A percentile compares a stretch with the other conserved stretches of the same genome.
phyloP scores from a whole-genome alignment of 805 yeast species.

The Cyberlindnera galapagoensis region DNA sequence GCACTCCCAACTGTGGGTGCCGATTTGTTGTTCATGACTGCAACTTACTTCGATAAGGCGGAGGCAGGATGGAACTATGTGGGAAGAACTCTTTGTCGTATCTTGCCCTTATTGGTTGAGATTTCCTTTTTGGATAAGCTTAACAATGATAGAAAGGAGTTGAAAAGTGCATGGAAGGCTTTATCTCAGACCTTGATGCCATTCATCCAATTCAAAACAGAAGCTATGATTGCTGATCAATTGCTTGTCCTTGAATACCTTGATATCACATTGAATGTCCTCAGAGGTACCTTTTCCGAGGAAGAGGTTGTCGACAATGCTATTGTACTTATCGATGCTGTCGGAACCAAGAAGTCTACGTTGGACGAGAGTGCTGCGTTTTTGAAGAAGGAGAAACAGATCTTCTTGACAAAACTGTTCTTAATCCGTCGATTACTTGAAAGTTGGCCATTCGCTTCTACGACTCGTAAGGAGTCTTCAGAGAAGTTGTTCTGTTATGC shows the following conservation, averaged over 20 bases:
- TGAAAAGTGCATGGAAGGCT: conserved; percentile 23
- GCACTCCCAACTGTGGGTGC: conserved; percentile 46
- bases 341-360: conserved; percentile 48
- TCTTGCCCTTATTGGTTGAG: conserved; percentile 45
- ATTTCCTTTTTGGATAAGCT: conserved; percentile 28
- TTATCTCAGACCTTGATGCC: conserved; percentile 29
- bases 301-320: conserved; percentile 35
- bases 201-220: conserved; percentile 43
- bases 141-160: conserved; percentile 16
- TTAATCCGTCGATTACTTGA: conserved; percentile 51
- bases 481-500: conserved; percentile 40
- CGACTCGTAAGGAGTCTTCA: conserved; percentile 28
- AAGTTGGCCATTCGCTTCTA: conserved; percentile 26
- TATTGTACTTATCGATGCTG: conserved; percentile 41
- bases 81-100: conserved; percentile 59
- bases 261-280: conserved; percentile 45
- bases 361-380: conserved; percentile 28
- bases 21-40: conserved; percentile 39
- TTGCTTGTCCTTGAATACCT: conserved; percentile 52
- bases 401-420: conserved; percentile 54
- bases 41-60: conserved; percentile 41
- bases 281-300: conserved; percentile 34
- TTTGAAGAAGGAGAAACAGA: conserved; percentile 35
- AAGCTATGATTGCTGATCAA: conserved; percentile 52
- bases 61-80: conserved; percentile 52